phyloP scores from a whole-genome alignment of 2,329 filamentous ascomycete species.

The Trichoderma sp. region DNA sequence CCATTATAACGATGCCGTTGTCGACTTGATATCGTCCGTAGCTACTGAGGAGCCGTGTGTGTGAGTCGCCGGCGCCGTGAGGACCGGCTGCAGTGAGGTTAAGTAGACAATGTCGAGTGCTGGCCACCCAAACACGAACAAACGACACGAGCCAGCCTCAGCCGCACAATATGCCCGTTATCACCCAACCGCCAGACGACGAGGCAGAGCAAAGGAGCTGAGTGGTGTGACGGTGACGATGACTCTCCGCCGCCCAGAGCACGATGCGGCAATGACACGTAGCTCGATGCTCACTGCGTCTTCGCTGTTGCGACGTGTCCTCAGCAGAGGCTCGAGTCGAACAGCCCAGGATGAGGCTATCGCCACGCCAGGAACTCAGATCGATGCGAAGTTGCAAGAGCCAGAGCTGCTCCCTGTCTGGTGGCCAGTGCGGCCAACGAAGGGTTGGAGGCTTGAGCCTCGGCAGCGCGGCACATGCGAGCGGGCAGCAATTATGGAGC shows the following conservation, averaged over 20 bases:
- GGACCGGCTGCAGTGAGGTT: not conserved
- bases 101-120: not conserved
- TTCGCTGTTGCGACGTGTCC: not conserved
- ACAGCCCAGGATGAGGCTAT: conserved; percentile 1
- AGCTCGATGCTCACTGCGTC: not conserved
- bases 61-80: not conserved
- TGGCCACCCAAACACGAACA: not conserved
- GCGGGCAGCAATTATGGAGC: not conserved
- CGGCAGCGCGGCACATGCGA: conserved; percentile 14
- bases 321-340: not conserved
- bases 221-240: not conserved
- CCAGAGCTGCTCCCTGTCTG: not conserved
- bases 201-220: not conserved
- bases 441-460: not conserved
- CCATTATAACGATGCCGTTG: not conserved
- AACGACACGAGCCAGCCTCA: not conserved
- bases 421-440: not conserved
- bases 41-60: not conserved
- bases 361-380: not conserved
- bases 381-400: not conserved
- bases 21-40: not conserved
- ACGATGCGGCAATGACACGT: not conserved
- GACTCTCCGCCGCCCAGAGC: not conserved
- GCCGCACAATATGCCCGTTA: not conserved
- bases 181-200: not conserved